Evolutionary conservation across 202 grass and related monocot species (phyloP).

Genomic region (Tripidium arundinaceum): DNA sequence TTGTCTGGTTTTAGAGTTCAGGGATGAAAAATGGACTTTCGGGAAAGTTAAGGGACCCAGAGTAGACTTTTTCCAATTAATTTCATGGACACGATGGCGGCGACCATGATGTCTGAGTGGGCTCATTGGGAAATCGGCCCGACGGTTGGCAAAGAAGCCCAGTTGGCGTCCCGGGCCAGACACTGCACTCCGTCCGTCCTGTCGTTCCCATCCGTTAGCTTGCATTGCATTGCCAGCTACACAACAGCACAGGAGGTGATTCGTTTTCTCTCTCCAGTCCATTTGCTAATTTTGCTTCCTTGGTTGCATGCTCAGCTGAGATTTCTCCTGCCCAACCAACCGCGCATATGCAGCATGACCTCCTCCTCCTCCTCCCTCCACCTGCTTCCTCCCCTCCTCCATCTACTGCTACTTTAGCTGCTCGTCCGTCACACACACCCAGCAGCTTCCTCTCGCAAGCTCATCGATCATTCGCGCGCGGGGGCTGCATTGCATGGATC

Average conservation of each 20-base stretch:
- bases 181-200: too few species aligned
- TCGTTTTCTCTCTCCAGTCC: constrained; percentile 44
- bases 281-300: constrained; percentile 51
- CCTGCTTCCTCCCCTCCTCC: not conserved
- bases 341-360: constrained; percentile 4
- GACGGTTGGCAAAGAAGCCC: not conserved
- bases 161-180: too few species aligned
- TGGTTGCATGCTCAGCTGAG: constrained; percentile 49
- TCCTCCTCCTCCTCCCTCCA: constrained; percentile 1
- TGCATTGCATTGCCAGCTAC: too few species aligned
- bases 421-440: not conserved
- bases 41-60: too few species aligned
- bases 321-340: constrained; percentile 40
- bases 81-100: too few species aligned
- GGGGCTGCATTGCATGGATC: not conserved
- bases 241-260: not conserved
- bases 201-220: too few species aligned
- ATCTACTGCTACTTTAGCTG: constrained; percentile 50
- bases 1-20: too few species aligned
- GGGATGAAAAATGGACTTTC: too few species aligned
- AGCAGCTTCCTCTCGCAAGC: constrained; percentile 18
- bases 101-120: not conserved
- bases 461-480: not conserved
- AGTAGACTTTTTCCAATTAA: too few species aligned
- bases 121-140: not conserved